These are phyloP conservation scores for Gnomoniopsis smithogilvyi DNA, from an alignment of 2,329 filamentous ascomycete species.

Conservation along the genomic window DNA sequence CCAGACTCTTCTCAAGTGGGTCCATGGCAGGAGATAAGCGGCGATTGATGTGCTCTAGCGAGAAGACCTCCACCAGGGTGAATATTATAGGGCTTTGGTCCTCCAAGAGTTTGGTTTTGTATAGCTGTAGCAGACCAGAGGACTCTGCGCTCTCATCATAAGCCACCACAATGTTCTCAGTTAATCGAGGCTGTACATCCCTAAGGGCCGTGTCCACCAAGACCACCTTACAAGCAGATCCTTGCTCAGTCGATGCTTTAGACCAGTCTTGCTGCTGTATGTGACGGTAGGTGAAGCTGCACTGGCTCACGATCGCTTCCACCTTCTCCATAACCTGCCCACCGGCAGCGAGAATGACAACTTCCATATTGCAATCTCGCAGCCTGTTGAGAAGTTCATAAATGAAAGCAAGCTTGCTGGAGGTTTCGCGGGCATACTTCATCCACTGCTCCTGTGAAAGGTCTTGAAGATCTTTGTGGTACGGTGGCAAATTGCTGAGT, in stretches of 20 bases:
- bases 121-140: slow-evolving; percentile 30
- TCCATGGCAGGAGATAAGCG: slow-evolving; percentile 37
- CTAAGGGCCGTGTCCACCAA: slow-evolving; percentile 7
- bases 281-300: slow-evolving; percentile 30
- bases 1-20: slow-evolving; percentile 43
- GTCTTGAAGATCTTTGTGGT: slow-evolving; percentile 42
- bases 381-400: slow-evolving; percentile 50
- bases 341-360: slow-evolving; percentile 53
- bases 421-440: slow-evolving; percentile 54
- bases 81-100: slow-evolving; percentile 41
- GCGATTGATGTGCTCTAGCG: slow-evolving; percentile 54
- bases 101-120: slow-evolving; percentile 7
- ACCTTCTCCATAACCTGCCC: slow-evolving; percentile 50
- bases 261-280: slow-evolving; percentile 22
- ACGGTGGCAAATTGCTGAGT: slow-evolving; percentile 56
- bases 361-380: slow-evolving; percentile 38
- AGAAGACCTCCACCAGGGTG: slow-evolving; percentile 46
- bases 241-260: slow-evolving; percentile 14
- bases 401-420: slow-evolving; percentile 59
- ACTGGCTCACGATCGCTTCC: slow-evolving; percentile 42
- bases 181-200: not conserved
- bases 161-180: slow-evolving; percentile 43
- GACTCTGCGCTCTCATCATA: slow-evolving; percentile 50
- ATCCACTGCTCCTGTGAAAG: slow-evolving; percentile 41
- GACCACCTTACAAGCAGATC: slow-evolving; percentile 12